These are phyloP conservation scores for Pseudozyma hubeiensis DNA, from an alignment of 1,284 basidiomycete genomes.

Conservation along the genomic window DNA sequence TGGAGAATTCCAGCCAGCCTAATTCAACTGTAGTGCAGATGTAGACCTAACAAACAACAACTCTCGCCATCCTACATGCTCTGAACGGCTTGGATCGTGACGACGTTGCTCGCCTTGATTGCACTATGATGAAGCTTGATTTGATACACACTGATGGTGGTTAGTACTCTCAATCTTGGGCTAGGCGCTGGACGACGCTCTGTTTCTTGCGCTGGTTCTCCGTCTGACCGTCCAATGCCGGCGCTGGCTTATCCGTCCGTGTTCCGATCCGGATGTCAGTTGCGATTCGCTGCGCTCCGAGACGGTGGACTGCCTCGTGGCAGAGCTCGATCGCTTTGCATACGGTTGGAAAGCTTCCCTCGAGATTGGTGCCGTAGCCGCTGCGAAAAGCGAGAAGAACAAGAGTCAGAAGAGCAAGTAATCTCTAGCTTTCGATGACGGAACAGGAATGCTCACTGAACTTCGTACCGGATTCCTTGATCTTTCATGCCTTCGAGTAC, in stretches of 20 bases:
- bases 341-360: constrained; percentile 61
- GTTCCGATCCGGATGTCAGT: constrained; percentile 68
- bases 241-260: constrained; percentile 56
- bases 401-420: neutral
- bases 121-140: neutral
- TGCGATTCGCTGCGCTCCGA: constrained; percentile 65
- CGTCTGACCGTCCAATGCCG: constrained; percentile 39
- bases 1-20: neutral
- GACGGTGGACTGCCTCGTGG: constrained; percentile 64
- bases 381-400: constrained; percentile 22
- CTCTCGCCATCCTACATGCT: too few relatives aligned
- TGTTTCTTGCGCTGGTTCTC: constrained; percentile 67
- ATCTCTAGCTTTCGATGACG: neutral
- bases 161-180: constrained; percentile 10
- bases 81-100: neutral
- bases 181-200: constrained; percentile 59
- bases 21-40: too few relatives aligned
- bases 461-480: constrained; percentile 65
- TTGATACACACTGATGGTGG: neutral
- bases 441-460: constrained; percentile 40
- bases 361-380: constrained; percentile 68
- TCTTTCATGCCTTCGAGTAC: constrained; percentile 60
- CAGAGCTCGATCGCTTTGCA: constrained; percentile 62
- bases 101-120: neutral
- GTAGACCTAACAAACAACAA: too few relatives aligned